A percentile compares a stretch with the other conserved stretches of the same genome.
phyloP scores from a whole-genome alignment of 345 rosid genomes.

The Eucalyptus erythrocorys region DNA sequence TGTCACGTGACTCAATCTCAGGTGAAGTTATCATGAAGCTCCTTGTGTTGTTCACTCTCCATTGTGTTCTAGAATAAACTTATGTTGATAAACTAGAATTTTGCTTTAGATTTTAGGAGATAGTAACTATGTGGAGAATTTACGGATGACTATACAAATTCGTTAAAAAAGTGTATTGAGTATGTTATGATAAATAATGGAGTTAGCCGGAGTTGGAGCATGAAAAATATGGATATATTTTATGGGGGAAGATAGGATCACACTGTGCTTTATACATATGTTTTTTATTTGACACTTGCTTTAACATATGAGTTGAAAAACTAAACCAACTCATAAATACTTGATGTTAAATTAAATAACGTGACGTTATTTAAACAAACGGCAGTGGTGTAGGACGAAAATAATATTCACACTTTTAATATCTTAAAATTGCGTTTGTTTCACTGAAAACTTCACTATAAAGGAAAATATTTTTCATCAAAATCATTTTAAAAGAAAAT shows the following conservation, averaged over 20 bases:
- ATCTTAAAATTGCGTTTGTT: not conserved
- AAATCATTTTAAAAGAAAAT: too few species aligned
- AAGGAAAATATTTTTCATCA: not conserved
- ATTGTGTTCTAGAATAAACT: not conserved
- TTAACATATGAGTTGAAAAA: not conserved
- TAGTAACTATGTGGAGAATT: not conserved
- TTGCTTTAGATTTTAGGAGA: not conserved
- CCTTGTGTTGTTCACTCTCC: not conserved
- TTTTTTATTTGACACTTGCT: not conserved
- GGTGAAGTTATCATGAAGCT: not conserved
- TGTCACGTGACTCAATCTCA: not conserved
- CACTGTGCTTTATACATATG: not conserved
- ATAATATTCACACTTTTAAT: not conserved
- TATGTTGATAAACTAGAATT: not conserved
- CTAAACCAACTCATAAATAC: not conserved
- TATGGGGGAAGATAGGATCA: not conserved
- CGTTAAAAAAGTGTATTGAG: not conserved
- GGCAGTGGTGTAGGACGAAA: fast-evolving
- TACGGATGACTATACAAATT: not conserved
- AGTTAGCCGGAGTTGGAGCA: not conserved
- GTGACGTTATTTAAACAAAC: fast-evolving
- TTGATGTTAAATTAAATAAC: not conserved
- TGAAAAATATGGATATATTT: not conserved
- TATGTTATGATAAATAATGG: not conserved
- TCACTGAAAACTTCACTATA: not conserved